Conservation (phyloP, 345 rosid species). For the Gossypium turneri region DNA sequence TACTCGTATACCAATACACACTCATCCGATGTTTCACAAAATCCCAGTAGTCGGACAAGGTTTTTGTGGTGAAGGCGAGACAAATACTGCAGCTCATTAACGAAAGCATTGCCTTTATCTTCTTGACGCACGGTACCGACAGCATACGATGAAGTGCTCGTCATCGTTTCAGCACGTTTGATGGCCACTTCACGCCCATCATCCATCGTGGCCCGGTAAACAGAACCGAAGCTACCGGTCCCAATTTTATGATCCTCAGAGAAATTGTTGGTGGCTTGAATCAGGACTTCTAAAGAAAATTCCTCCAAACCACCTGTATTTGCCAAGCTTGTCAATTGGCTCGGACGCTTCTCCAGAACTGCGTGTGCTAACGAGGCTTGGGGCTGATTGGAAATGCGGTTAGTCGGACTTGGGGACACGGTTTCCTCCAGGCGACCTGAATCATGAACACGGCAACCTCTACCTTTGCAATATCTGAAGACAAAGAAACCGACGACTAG, state of each 20-base stretch:
- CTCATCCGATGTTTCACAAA: slow-evolving; percentile 61
- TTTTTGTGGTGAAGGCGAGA: slow-evolving; percentile 77
- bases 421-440: slow-evolving; percentile 57
- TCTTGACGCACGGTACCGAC: slow-evolving; percentile 34
- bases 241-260: slow-evolving; percentile 55
- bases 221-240: slow-evolving; percentile 73
- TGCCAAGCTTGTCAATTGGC: slow-evolving; percentile 59
- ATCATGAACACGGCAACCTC: slow-evolving; percentile 60
- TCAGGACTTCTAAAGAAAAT: slow-evolving; percentile 42
- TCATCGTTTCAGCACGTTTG: slow-evolving; percentile 56
- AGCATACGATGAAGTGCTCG: slow-evolving; percentile 20
- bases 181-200: slow-evolving; percentile 73
- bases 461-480: slow-evolving; percentile 37
- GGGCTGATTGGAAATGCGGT: slow-evolving; percentile 1
- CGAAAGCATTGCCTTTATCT: slow-evolving; percentile 61
- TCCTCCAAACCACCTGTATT: slow-evolving; percentile 53
- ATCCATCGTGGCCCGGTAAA: slow-evolving; percentile 46
- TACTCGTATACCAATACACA: slow-evolving; percentile 58
- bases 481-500: slow-evolving; percentile 37
- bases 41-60: slow-evolving; percentile 61
- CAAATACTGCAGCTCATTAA: slow-evolving; percentile 73
- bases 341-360: slow-evolving; percentile 53
- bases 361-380: slow-evolving; percentile 6
- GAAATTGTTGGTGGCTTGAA: slow-evolving; percentile 56
- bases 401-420: slow-evolving; percentile 1